These are phyloP conservation scores for Sugiyamaella valdiviana DNA, from an alignment of 805 yeast genomes.

Conservation along the genomic window DNA sequence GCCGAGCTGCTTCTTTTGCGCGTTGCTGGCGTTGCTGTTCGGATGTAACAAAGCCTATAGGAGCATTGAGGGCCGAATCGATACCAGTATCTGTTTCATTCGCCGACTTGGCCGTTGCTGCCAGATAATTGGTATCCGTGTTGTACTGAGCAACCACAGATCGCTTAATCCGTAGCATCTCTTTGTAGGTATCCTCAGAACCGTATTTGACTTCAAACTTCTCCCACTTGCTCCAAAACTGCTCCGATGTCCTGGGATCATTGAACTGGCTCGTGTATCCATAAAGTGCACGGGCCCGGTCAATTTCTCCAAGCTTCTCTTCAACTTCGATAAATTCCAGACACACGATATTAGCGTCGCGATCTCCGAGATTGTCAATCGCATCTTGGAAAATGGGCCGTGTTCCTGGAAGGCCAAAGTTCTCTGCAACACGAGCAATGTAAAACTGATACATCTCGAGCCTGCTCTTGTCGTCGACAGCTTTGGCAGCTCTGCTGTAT, in stretches of 20 bases:
- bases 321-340: constrained; percentile 56
- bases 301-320: constrained; percentile 42
- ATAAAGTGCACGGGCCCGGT: constrained; percentile 58
- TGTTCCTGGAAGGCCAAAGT: constrained; percentile 39
- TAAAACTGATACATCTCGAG: constrained; percentile 41
- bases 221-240: constrained; percentile 66
- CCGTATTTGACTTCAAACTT: constrained; percentile 69
- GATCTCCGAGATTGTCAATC: constrained; percentile 41
- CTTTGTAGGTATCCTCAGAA: constrained; percentile 61
- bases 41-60: constrained; percentile 23
- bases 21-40: not conserved
- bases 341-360: constrained; percentile 39
- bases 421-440: constrained; percentile 36
- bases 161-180: constrained; percentile 61
- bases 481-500: constrained; percentile 38
- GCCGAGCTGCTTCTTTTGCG: not conserved
- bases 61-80: constrained; percentile 11
- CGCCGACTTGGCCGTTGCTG: constrained; percentile 3
- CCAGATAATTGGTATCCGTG: constrained; percentile 12
- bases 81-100: not conserved
- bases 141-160: constrained; percentile 24
- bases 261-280: constrained; percentile 46
- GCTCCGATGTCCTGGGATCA: constrained; percentile 27
- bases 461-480: constrained; percentile 28
- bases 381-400: constrained; percentile 50